A percentile compares a stretch with the other conserved stretches of the same genome.
Conservation (phyloP, 2,329 filamentous ascomycete genomes). For the Fusarium euwallaceae region DNA sequence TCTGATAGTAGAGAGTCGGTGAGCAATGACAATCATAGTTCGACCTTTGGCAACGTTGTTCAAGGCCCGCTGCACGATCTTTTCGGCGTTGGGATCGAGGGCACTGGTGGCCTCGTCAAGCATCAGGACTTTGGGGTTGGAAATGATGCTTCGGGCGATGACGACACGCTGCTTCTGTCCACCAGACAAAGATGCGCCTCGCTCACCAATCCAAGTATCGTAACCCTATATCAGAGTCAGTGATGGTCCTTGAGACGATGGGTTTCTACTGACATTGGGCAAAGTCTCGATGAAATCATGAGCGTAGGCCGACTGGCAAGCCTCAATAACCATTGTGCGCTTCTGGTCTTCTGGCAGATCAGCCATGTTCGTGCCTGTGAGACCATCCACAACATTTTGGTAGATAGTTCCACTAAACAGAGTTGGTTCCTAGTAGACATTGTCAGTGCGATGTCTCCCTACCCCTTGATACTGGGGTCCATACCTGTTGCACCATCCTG, state of each 20-base stretch:
- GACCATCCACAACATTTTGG: conserved; percentile 65
- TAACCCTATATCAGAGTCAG: conserved; percentile 59
- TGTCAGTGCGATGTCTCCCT: not conserved
- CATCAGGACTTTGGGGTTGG: conserved; percentile 72
- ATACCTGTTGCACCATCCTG: conserved; percentile 62
- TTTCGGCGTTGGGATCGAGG: conserved; percentile 59
- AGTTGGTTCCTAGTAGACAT: conserved; percentile 61
- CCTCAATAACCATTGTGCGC: conserved; percentile 58
- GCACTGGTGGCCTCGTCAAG: conserved; percentile 79
- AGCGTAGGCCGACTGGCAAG: conserved; percentile 65
- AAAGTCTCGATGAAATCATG: conserved; percentile 66
- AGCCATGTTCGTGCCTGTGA: conserved; percentile 55
- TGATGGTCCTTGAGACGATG: accelerated
- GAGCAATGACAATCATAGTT: conserved; percentile 76
- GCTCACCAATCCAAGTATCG: conserved; percentile 72
- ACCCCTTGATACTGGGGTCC: not conserved
- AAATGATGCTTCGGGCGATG: conserved; percentile 76
- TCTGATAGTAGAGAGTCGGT: conserved; percentile 69
- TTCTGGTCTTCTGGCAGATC: conserved; percentile 58
- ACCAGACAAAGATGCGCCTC: conserved; percentile 74
- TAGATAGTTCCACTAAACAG: conserved; percentile 66
- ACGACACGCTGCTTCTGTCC: conserved; percentile 77
- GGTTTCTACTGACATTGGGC: conserved; percentile 52
- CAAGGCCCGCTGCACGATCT: conserved; percentile 68
- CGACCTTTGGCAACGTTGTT: conserved; percentile 66